These are phyloP conservation scores for Symbiodinium pilosum DNA, from an alignment of 73 alveolate genomes.

Conservation along the genomic window DNA sequence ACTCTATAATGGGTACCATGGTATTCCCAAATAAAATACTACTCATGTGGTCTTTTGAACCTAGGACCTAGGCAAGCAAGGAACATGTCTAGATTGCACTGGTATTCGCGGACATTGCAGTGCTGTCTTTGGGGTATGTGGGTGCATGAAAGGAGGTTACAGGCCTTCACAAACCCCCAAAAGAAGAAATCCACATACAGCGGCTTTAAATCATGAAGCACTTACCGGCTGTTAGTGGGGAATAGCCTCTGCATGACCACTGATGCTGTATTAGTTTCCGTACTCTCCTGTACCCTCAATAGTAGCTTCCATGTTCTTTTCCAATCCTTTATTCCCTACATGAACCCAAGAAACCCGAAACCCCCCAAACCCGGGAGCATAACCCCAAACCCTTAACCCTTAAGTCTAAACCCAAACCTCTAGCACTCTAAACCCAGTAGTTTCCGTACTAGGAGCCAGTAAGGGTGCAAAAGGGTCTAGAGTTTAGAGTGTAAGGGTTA, in stretches of 20 bases:
- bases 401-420: background rate
- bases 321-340: background rate
- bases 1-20: too few relatives aligned
- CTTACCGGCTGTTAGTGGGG: background rate
- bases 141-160: too few relatives aligned
- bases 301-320: background rate
- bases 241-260: background rate
- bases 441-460: background rate
- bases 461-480: background rate
- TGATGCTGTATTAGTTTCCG: background rate
- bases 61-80: too few relatives aligned
- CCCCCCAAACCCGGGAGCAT: too few relatives aligned
- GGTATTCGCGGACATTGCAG: too few relatives aligned
- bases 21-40: too few relatives aligned
- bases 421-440: background rate
- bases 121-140: too few relatives aligned
- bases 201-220: background rate
- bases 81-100: too few relatives aligned
- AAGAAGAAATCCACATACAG: too few relatives aligned
- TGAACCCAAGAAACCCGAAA: background rate
- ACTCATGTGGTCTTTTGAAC: too few relatives aligned
- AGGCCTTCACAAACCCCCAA: too few relatives aligned
- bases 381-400: background rate
- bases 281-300: background rate
- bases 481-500: too few relatives aligned